Evolutionary conservation across 768 basidiomycete species (phyloP), one percentile per base, ranked within the genome.

Genomic region (Boletus rubroflammeus): DNA sequence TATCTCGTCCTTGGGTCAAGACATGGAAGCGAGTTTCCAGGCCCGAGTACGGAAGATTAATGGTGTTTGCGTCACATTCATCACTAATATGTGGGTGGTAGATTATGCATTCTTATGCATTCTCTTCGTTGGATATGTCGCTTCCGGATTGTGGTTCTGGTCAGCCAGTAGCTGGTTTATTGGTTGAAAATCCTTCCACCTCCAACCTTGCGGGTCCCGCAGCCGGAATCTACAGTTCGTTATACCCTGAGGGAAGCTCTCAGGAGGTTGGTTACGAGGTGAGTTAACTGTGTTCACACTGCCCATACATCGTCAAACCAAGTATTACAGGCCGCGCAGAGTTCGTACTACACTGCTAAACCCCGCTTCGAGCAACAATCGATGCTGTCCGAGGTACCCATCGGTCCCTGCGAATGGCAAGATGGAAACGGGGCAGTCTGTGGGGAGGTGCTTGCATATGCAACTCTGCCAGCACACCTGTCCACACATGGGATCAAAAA

Each of bases 401-500:
- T 35, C 26, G 0, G 13, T 19, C 1, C 0, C 2, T 66, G 65
- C 34, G 0, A 36, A 14, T 68, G 66, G 66, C 19, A 9, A 19
- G 0, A 13, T 3, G 36, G 5, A 9, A 29, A 51, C 5, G 57
- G 56, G 5, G 5, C 9, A 15, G 0, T 55, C 5, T 66, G 64
- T 19, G 21, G 19, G 2, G 25, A 43, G 3, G 0, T 3, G 5
- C 1, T 68, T 39, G 57, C 47, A 0, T 1, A 0, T 1, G 25
- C 3, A 43, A 43, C 2, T 21, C 47, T 64, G 28, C 29, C 64
- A 0, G 48, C 1, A 4, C 67, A 67, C 47, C 48, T 67, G 10
- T 31, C 56, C 0, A 7, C 10, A 1, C 66, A 67, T 8, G 56
- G 50, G 14, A 59, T 68, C 28, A 56, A 19, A 26, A 43, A 57